These are phyloP conservation scores for Paramecium octaurelia DNA, from an alignment of 73 alveolate genomes.

Conservation along the genomic window DNA sequence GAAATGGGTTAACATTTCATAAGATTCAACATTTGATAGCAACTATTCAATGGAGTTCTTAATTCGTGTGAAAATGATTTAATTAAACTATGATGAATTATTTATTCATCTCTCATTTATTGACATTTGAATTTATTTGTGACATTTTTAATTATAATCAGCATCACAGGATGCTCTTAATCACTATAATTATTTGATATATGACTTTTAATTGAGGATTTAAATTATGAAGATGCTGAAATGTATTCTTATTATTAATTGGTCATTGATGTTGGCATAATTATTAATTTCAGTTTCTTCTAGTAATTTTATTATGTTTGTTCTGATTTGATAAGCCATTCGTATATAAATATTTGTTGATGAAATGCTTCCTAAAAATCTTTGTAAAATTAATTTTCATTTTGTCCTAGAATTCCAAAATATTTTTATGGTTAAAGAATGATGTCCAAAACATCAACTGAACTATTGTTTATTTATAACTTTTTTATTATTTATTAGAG, in stretches of 20 bases:
- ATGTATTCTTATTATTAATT: neutral
- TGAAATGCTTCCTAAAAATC: neutral
- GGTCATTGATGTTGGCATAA: neutral
- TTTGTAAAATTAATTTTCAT: neutral
- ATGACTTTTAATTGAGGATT: neutral
- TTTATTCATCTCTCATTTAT: neutral
- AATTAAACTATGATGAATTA: neutral
- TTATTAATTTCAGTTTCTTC: neutral
- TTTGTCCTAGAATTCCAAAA: neutral
- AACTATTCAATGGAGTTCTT: conserved; percentile 61
- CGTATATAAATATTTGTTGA: neutral
- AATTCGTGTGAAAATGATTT: conserved; percentile 54
- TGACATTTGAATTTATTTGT: neutral
- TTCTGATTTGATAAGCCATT: neutral
- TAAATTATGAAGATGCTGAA: neutral
- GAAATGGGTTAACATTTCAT: neutral
- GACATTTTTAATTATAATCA: neutral
- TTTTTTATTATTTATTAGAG: neutral
- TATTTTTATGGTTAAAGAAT: neutral
- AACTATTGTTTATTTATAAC: neutral
- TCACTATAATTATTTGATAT: neutral
- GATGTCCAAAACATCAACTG: neutral
- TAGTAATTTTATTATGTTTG: neutral
- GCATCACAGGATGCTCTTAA: neutral
- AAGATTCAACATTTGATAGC: conserved; percentile 14